These are phyloP conservation scores for Coleophoma cylindrospora DNA, from an alignment of 2,329 filamentous ascomycete species.

Conservation along the genomic window DNA sequence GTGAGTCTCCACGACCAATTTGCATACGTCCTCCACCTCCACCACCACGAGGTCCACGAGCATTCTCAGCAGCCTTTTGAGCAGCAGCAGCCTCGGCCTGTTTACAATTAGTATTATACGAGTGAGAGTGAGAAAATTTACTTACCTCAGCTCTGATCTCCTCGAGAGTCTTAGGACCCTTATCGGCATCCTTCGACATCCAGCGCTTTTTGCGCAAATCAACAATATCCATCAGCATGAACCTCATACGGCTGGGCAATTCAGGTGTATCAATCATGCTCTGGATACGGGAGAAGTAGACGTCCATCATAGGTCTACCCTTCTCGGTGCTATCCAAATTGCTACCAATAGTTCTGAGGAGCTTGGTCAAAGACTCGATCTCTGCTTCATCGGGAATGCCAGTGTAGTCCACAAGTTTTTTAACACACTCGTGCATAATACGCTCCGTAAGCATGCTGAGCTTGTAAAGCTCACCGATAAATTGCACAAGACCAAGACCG, in stretches of 20 bases:
- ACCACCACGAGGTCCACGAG: conserved; percentile 58
- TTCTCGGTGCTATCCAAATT: conserved; percentile 82
- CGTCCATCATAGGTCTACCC: conserved; percentile 81
- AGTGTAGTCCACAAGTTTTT: conserved; percentile 93
- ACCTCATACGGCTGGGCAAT: conserved; percentile 81
- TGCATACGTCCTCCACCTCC: conserved; percentile 63
- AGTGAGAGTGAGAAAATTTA: conserved; percentile 5
- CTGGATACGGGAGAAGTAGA: conserved; percentile 87
- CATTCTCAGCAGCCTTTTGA: conserved; percentile 73
- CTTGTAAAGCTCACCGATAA: conserved; percentile 99
- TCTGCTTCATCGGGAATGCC: conserved; percentile 91
- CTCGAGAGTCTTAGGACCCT: conserved; percentile 94
- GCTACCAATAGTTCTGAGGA: conserved; percentile 84
- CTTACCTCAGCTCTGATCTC: conserved; percentile 79
- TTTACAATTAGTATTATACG: conserved; percentile 19
- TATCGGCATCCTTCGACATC: conserved; percentile 83
- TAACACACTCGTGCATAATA: conserved; percentile 99
- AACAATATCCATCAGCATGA: conserved; percentile 94
- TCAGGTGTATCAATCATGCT: conserved; percentile 74
- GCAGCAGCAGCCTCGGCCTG: conserved; percentile 69
- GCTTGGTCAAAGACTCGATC: conserved; percentile 90
- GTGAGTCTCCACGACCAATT: conserved; percentile 79
- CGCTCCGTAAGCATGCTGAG: conserved; percentile 96
- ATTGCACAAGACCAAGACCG: conserved; percentile 95
- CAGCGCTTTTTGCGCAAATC: conserved; percentile 77